Base-by-base conservation (phyloP, 306 rosid species). In the Gleditsia sinensis region DNA sequence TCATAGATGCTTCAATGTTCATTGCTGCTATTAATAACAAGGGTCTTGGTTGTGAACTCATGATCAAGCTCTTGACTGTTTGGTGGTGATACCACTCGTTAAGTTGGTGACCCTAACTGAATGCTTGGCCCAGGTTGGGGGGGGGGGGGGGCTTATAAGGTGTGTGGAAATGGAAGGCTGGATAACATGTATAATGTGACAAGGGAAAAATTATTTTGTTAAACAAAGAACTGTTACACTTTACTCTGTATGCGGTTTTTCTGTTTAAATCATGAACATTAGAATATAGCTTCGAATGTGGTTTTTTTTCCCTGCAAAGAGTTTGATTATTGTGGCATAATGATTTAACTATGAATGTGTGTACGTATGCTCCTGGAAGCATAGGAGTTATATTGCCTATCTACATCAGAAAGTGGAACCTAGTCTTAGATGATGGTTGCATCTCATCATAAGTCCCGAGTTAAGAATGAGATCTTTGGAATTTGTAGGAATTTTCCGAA, bases 401-500 rank as follows among this genome's bases (percentile, higher is more conserved):
- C 28, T 20, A 55, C 37, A 36, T 49, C 16, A 32, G 13, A 37
- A 66, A 68, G 60, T 19, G 11, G 14, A 72, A 54, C 2, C 7
- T 28, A 20, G 57, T 45, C 30, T 42, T 59, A 36, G 19, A 30
- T 33, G 19, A 58, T 33, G 8, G 11, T 59, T 72, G 69, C 78
- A 36, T 82, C 82, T 70, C 66, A 19, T 55, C 74, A 8, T 51
- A 32, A 60, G 25, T 57, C 68, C 75, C 59, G 71, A 51, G 64
- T 66, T 83, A 34, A 75, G 86, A 43, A 62, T 74, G 51, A 68
- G 28, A 33, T 72, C 67, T 59, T 36, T 56, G 62, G 37, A 40
- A 79, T 60, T 75, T 77, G 82, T 57, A 94, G 98, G 94, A 91
- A 94, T 59, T 51, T 63, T 76, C 98, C 98, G 9, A 87, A 67